Conservation (phyloP, 2,329 filamentous ascomycete genomes). For the Aureobasidium sp. region DNA sequence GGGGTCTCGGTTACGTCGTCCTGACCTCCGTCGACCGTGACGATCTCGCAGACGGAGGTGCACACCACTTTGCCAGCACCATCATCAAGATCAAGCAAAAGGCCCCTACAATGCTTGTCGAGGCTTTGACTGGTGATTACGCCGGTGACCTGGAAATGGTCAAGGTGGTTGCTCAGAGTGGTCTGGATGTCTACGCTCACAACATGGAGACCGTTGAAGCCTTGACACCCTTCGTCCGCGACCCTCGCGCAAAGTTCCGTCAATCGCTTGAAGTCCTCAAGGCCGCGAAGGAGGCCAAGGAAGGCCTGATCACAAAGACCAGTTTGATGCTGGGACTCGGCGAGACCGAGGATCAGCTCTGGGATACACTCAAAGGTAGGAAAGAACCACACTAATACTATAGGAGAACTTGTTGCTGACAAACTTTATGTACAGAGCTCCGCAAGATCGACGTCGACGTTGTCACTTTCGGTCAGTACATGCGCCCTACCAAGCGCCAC, state of each 20-base stretch:
- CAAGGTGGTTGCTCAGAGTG: conserved; percentile 71
- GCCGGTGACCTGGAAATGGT: conserved; percentile 82
- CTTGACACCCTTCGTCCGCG: conserved; percentile 81
- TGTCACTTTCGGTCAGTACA: conserved; percentile 99
- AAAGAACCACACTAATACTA: background rate
- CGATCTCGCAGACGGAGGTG: conserved; percentile 82
- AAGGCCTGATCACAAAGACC: conserved; percentile 91
- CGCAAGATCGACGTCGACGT: conserved; percentile 79
- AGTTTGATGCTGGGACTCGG: conserved; percentile 94
- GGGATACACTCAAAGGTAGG: conserved; percentile 65
- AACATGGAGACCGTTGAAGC: conserved; percentile 94
- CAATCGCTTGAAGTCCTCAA: conserved; percentile 75
- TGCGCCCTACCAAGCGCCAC: conserved; percentile 96
- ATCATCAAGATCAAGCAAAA: conserved; percentile 83
- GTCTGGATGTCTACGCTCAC: conserved; percentile 92
- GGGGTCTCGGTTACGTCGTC: conserved; percentile 94
- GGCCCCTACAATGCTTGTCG: conserved; percentile 65
- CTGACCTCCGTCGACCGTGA: conserved; percentile 91
- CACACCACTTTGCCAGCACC: conserved; percentile 85
- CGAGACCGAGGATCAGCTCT: conserved; percentile 81
- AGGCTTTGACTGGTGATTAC: conserved; percentile 84
- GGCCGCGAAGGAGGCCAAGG: conserved; percentile 70
- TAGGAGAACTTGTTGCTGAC: background rate
- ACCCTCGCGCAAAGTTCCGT: conserved; percentile 81
- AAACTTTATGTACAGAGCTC: conserved; percentile 51